Percentiles rank a stretch among this genome's conserved stretches.
These are phyloP conservation scores for Solanum neorickii DNA, from an alignment of 257 asterid species.

Conservation along the genomic window DNA sequence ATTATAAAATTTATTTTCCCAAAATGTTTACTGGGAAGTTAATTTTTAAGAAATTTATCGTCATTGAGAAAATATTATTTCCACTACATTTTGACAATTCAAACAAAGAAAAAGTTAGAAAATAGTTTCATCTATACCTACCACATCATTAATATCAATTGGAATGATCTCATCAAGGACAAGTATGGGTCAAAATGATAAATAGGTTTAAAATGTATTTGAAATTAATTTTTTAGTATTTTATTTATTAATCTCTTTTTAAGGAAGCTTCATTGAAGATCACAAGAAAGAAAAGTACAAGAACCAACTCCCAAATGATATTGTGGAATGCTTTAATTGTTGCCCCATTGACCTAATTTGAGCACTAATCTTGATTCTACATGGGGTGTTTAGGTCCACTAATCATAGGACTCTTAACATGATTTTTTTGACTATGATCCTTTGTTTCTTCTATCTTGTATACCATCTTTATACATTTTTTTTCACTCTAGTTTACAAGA, in stretches of 20 bases:
- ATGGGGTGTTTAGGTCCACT: not conserved
- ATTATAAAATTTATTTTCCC: not conserved
- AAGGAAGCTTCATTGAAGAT: not conserved
- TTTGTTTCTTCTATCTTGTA: not conserved
- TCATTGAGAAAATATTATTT: not conserved
- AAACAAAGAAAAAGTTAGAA: not conserved
- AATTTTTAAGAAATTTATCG: not conserved
- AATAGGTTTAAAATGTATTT: not conserved
- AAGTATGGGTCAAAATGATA: not conserved
- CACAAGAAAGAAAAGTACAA: not conserved
- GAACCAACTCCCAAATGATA: not conserved
- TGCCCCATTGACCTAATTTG: constrained; percentile 6
- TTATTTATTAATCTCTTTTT: not conserved
- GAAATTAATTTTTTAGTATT: not conserved
- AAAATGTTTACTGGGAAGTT: not conserved
- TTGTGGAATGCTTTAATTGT: not conserved
- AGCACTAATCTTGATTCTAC: constrained; percentile 1
- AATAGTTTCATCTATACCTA: not conserved
- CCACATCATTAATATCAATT: not conserved
- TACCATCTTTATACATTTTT: not conserved
- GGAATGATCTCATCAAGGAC: not conserved
- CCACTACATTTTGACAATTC: not conserved
- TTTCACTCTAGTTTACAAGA: not conserved
- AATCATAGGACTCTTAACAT: constrained; percentile 2
- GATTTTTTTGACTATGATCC: not conserved